Base-by-base conservation (phyloP, 176 grass and related monocot genomes). In the Avena sativa region DNA sequence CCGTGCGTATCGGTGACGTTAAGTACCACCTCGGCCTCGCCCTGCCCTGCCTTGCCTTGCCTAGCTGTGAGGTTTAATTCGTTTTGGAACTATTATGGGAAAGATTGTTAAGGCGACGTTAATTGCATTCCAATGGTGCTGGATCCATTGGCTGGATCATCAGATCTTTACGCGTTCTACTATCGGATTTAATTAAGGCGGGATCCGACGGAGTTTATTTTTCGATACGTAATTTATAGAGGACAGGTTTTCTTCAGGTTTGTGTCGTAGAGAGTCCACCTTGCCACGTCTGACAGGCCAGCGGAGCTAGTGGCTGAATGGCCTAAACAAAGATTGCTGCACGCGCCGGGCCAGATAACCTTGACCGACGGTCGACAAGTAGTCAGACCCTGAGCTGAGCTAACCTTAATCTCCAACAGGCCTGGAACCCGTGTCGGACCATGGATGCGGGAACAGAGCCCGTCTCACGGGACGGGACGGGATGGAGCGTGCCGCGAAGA, bases 401-500 rank as follows among this genome's bases (percentile, higher is more conserved):
- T 64, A 6, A 6, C 61, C 61, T 28, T 26, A 6, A 64, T 64
- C 61, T 64, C 61, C 44, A 48, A 3, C 7, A 12, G 17, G 40
- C 10, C 20, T 46, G 36, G 36, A 6, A 17, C 28, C 53, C 14
- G 30, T 8, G 13, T 16, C 12, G 32, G 63, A 15, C 26, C 5
- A 12, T 65, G 62, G 62, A 30, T 26, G 12, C 13, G 63, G 26
- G 63, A 66, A 32, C 63, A 26, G 63, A 6, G 61, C 61, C 40
- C 6, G 6, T 43, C 40, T 43, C 40, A 43, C 32, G 32, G 32
- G 32, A 34, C 32, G 32, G 32, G 32, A 32, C 32, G 32, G 32
- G 32, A 34, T 34, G 71, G 71, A 50, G 71, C 44, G 44, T 74
- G 71, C 72, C 48, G 44, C 44, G 71, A 76, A 76, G 23, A 48